phyloP scores from a whole-genome alignment of 2,329 filamentous ascomycete genomes.

The Ophiobolus disseminans region DNA sequence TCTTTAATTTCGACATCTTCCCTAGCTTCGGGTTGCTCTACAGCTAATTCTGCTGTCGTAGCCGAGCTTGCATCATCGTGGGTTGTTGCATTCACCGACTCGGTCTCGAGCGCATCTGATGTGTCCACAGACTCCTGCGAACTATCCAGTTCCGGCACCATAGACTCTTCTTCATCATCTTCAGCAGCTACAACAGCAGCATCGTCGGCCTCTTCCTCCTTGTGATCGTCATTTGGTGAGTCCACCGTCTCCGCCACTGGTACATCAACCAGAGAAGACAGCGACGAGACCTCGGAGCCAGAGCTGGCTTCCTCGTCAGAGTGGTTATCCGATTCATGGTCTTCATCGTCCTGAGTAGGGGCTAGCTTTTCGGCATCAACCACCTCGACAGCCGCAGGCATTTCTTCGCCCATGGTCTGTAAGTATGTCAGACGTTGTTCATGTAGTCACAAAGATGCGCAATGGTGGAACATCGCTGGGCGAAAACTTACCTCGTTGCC shows the following conservation, averaged over 20 bases:
- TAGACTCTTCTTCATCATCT: neutral
- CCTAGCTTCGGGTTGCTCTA: too few species aligned
- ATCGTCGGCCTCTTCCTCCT: neutral
- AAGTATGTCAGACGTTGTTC: too few species aligned
- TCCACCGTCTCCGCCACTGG: neutral
- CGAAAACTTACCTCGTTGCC: too few species aligned
- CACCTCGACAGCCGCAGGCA: neutral
- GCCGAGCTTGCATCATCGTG: constrained; percentile 1
- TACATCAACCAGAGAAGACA: neutral
- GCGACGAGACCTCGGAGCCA: constrained; percentile 13
- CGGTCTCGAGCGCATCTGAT: neutral
- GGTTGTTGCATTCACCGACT: neutral
- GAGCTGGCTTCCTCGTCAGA: constrained; percentile 15
- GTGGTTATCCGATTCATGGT: neutral
- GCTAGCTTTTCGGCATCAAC: neutral
- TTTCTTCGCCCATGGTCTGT: too few species aligned
- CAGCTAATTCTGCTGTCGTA: constrained; percentile 4
- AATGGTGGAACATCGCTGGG: too few species aligned
- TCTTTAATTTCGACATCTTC: too few species aligned
- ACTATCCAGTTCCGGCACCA: neutral
- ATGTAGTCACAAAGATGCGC: too few species aligned
- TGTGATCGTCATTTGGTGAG: neutral
- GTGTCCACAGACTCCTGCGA: neutral
- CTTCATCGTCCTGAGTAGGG: neutral
- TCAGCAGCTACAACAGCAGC: neutral